These are phyloP conservation scores for Trichoderma sp. DNA, from an alignment of 2,329 filamentous ascomycete genomes.

Conservation along the genomic window DNA sequence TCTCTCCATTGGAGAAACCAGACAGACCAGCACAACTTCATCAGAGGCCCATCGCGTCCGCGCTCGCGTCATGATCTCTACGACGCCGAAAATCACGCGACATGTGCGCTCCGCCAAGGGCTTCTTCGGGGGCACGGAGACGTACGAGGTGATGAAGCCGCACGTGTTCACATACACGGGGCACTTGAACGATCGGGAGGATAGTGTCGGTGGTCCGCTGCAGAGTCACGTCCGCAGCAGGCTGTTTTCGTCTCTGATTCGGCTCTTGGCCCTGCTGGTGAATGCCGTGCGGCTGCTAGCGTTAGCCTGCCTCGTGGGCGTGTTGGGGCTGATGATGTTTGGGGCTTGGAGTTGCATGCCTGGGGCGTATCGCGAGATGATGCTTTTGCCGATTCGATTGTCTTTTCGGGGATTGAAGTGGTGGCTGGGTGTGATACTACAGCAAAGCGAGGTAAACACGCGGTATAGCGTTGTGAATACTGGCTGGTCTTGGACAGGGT, in stretches of 20 bases:
- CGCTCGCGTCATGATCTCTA: slow-evolving; percentile 41
- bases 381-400: neutral
- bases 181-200: slow-evolving; percentile 31
- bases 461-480: slow-evolving; percentile 1
- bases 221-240: neutral
- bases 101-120: slow-evolving; percentile 29
- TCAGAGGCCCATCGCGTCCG: slow-evolving; percentile 12
- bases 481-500: neutral
- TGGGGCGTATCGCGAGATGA: neutral
- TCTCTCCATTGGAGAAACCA: slow-evolving; percentile 32
- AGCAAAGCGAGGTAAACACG: neutral
- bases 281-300: neutral
- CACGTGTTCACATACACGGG: slow-evolving; percentile 40
- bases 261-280: neutral
- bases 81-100: slow-evolving; percentile 35
- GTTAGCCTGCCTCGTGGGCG: neutral
- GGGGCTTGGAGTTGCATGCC: neutral
- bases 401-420: neutral
- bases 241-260: neutral
- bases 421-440: slow-evolving; percentile 10
- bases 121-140: slow-evolving; percentile 28
- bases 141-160: slow-evolving; percentile 34
- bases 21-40: neutral
- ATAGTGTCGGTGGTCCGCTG: slow-evolving; percentile 22
- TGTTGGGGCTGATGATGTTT: slow-evolving; percentile 4